These are phyloP conservation scores for Lagerstroemia speciosa DNA, from an alignment of 345 rosid genomes.

Conservation along the genomic window DNA sequence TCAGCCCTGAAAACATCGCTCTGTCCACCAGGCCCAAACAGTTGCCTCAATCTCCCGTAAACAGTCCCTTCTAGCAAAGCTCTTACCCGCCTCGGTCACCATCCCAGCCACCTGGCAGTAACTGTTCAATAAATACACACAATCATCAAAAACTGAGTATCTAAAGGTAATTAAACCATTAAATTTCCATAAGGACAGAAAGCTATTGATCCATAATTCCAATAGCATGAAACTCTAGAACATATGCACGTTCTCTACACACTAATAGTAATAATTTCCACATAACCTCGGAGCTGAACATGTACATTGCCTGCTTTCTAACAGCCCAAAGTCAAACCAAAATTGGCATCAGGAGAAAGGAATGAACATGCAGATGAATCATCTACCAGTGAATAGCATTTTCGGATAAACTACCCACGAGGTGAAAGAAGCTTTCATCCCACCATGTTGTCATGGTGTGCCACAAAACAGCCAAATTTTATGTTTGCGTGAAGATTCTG, in stretches of 20 bases:
- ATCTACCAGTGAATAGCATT: too few relatives aligned
- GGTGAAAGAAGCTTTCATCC: too few relatives aligned
- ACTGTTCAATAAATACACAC: constrained; percentile 14
- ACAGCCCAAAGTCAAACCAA: neutral
- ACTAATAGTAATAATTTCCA: neutral
- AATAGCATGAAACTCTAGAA: neutral
- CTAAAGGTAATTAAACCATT: neutral
- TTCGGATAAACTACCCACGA: too few relatives aligned
- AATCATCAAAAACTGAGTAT: neutral
- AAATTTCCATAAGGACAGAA: neutral
- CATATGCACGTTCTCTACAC: neutral
- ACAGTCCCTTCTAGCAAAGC: constrained; percentile 69
- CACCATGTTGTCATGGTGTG: neutral
- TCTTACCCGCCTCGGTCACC: constrained; percentile 63
- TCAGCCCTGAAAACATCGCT: constrained; percentile 61
- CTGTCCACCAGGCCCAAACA: constrained; percentile 58
- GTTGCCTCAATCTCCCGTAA: constrained; percentile 54
- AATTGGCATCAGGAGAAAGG: too few relatives aligned
- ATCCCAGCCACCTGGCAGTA: constrained; percentile 32
- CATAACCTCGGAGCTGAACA: neutral
- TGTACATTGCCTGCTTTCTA: neutral
- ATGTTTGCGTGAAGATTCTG: neutral
- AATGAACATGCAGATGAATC: too few relatives aligned
- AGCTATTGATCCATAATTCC: neutral
- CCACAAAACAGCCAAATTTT: neutral